Evolutionary conservation across 176 grass and related monocot species (phyloP).

Genomic region (Thinopyrum elongatum): DNA sequence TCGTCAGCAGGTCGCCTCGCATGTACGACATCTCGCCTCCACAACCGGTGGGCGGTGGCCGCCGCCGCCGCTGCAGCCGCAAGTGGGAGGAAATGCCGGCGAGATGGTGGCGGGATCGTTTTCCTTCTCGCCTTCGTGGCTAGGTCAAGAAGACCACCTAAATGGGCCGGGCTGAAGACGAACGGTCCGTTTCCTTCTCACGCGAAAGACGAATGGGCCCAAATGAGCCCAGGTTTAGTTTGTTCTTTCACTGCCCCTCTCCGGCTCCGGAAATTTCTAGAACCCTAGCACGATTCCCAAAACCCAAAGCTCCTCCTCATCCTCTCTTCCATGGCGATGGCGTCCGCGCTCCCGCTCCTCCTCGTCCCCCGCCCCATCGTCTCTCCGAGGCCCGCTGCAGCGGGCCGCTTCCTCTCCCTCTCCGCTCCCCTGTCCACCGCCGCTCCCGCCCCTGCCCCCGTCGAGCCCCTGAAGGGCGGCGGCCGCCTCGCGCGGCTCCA

Average conservation of each 20-base stretch:
- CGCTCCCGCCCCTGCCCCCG: not conserved
- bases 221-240: not conserved
- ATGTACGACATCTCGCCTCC: constrained; percentile 76
- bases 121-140: not conserved
- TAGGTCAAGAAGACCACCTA: not conserved
- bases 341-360: constrained; percentile 34
- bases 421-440: not conserved
- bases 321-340: constrained; percentile 29
- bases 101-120: not conserved
- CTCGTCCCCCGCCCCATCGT: not conserved
- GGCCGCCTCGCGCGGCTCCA: not conserved
- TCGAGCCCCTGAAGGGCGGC: not conserved
- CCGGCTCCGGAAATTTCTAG: not conserved
- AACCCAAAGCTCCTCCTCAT: not conserved
- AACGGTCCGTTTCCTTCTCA: not conserved
- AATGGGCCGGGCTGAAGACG: not conserved
- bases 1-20: constrained; percentile 67
- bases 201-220: not conserved
- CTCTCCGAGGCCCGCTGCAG: not conserved
- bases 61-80: not conserved
- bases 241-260: not conserved
- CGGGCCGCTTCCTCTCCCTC: not conserved
- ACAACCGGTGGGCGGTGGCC: not conserved
- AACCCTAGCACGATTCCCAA: constrained; percentile 24
- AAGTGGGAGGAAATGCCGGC: not conserved